Percentiles rank a stretch among this genome's conserved stretches.
phyloP scores from a whole-genome alignment of 352 stramenopile genomes.

The Phytophthora citrophthora region DNA sequence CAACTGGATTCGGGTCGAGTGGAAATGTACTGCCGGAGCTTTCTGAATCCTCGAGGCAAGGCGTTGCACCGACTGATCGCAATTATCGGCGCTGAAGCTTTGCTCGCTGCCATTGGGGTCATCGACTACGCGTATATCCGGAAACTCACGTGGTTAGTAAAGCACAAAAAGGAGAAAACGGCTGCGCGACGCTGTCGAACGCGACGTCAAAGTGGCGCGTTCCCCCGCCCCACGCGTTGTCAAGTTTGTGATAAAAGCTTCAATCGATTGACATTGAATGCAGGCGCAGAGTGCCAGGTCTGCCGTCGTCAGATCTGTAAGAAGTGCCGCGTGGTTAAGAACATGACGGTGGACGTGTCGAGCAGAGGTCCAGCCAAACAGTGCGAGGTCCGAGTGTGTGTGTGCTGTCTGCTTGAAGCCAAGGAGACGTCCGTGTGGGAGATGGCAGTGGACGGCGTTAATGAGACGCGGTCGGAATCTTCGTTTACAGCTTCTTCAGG shows the following conservation, averaged over 20 bases:
- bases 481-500: neutral
- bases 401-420: constrained; percentile 43
- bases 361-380: constrained; percentile 31
- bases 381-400: constrained; percentile 47
- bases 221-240: constrained; percentile 30
- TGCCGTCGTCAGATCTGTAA: constrained; percentile 47
- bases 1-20: constrained; percentile 27
- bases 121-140: constrained; percentile 64
- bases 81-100: constrained; percentile 46
- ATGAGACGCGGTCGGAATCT: constrained; percentile 2
- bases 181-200: constrained; percentile 3
- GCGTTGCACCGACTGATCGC: constrained; percentile 51
- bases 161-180: constrained; percentile 24
- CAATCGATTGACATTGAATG: constrained; percentile 13
- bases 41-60: constrained; percentile 49
- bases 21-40: constrained; percentile 56
- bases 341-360: constrained; percentile 56
- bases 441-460: constrained; percentile 1
- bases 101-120: constrained; percentile 41
- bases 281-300: constrained; percentile 38
- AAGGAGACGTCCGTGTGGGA: constrained; percentile 9
- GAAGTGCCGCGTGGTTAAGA: constrained; percentile 56
- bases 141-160: constrained; percentile 62
- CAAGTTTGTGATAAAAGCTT: constrained; percentile 18
- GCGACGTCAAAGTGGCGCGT: constrained; percentile 1